Evolutionary conservation across 2,329 filamentous ascomycete genomes (phyloP).

Genomic region (Claviceps maximensis): DNA sequence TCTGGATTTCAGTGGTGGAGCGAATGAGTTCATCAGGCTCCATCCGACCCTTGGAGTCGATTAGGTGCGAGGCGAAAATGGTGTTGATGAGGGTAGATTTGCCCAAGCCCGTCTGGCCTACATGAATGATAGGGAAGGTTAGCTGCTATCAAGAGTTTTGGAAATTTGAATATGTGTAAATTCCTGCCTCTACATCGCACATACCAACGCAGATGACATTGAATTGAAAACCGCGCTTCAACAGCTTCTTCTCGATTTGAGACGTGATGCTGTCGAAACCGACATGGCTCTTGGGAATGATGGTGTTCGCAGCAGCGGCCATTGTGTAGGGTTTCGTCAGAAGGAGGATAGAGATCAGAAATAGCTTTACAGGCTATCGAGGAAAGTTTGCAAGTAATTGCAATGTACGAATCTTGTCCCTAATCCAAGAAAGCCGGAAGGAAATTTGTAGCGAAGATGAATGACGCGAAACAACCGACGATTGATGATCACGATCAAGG

Average conservation of each 20-base stretch:
- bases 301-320: slow-evolving; percentile 51
- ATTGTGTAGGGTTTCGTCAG: slow-evolving; percentile 43
- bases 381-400: slow-evolving; percentile 14
- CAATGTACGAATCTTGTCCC: slow-evolving; percentile 10
- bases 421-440: slow-evolving; percentile 24
- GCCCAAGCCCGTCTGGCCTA: slow-evolving; percentile 95
- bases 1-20: slow-evolving; percentile 94
- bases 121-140: slow-evolving; percentile 8
- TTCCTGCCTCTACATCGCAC: slow-evolving; percentile 25
- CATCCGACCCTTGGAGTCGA: slow-evolving; percentile 95
- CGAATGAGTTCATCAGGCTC: slow-evolving; percentile 85
- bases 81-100: slow-evolving; percentile 99
- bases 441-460: slow-evolving; percentile 8
- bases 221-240: slow-evolving; percentile 99
- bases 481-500: slow-evolving; percentile 6
- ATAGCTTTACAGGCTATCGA: not conserved
- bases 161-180: not conserved
- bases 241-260: slow-evolving; percentile 97
- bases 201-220: slow-evolving; percentile 98
- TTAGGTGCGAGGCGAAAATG: slow-evolving; percentile 98
- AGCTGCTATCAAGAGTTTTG: slow-evolving; percentile 5
- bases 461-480: slow-evolving; percentile 11
- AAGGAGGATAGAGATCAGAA: not conserved
- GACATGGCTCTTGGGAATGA: slow-evolving; percentile 93
- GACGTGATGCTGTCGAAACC: slow-evolving; percentile 99